These are phyloP conservation scores for Onygenales sp. DNA, from an alignment of 2,329 filamentous ascomycete species.

Conservation along the genomic window DNA sequence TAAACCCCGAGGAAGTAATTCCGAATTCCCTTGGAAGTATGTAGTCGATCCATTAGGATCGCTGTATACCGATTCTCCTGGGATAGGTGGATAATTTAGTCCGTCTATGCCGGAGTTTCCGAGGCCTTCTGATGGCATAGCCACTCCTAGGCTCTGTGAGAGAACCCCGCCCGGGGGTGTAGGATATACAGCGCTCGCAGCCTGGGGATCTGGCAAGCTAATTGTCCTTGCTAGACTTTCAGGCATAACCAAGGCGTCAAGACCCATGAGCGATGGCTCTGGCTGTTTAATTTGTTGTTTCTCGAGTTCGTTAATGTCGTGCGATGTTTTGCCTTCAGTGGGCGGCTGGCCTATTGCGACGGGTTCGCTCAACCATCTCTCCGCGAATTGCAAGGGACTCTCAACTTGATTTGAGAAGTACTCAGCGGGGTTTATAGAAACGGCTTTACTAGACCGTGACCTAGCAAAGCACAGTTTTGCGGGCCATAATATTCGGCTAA, in stretches of 20 bases:
- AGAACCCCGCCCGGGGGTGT: conserved; percentile 36
- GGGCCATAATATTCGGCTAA: conserved; percentile 37
- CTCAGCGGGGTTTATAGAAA: conserved; percentile 13
- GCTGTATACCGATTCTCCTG: conserved; percentile 11
- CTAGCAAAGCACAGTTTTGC: conserved; percentile 34
- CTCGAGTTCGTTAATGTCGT: conserved; percentile 9
- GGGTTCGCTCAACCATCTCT: conserved; percentile 28
- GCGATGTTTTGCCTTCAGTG: background rate
- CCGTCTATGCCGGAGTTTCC: conserved; percentile 18
- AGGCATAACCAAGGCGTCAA: conserved; percentile 20
- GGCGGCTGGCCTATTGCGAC: conserved; percentile 14
- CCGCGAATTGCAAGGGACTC: conserved; percentile 35
- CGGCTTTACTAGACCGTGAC: conserved; percentile 13
- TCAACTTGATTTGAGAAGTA: conserved; percentile 12
- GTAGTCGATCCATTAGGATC: conserved; percentile 6
- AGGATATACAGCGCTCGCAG: conserved; percentile 40
- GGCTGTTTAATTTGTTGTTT: conserved; percentile 17
- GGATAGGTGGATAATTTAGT: conserved; percentile 8
- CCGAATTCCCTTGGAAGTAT: conserved; percentile 11
- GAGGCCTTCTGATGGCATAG: background rate
- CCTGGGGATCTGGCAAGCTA: conserved; percentile 31
- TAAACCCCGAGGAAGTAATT: conserved; percentile 15
- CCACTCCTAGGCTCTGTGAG: background rate
- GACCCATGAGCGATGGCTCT: conserved; percentile 16
- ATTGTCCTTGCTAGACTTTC: conserved; percentile 31